A percentile compares a stretch with the other conserved stretches of the same genome.
These are phyloP conservation scores for Leucaena leucocephala DNA, from an alignment of 306 rosid genomes.

Conservation along the genomic window DNA sequence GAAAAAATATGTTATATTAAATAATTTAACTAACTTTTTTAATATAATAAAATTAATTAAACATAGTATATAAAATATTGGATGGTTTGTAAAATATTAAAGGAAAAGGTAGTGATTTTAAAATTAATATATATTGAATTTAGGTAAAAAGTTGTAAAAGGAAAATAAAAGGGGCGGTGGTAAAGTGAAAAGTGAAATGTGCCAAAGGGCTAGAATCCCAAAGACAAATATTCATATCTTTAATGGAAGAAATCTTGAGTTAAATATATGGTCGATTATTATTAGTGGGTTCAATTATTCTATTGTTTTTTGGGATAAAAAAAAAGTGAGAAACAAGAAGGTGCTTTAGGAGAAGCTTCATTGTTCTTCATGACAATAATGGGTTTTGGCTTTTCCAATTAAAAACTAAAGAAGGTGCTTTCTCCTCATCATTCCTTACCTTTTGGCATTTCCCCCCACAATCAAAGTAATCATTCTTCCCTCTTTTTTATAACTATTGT, in stretches of 20 bases:
- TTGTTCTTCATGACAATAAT: constrained; percentile 35
- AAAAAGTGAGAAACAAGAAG: constrained; percentile 4
- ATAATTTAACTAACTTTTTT: too few species aligned
- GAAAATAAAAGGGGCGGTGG: background rate
- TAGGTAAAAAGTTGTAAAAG: background rate
- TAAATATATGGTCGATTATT: background rate
- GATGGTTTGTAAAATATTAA: too few species aligned
- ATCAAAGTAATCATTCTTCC: constrained; percentile 34
- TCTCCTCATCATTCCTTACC: constrained; percentile 38
- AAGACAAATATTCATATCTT: background rate
- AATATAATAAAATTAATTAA: too few species aligned
- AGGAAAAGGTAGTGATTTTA: too few species aligned
- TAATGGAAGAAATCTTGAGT: background rate
- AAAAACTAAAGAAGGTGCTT: constrained; percentile 39
- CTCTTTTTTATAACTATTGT: constrained; percentile 30
- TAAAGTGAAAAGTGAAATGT: background rate
- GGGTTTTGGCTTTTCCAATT: constrained; percentile 25
- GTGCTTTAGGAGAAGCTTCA: constrained; percentile 36
- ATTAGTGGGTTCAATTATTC: constrained; percentile 7
- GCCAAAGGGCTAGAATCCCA: background rate
- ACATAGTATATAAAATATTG: too few species aligned
- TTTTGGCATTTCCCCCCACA: constrained; percentile 38
- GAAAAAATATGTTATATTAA: too few species aligned
- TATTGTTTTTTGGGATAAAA: background rate
- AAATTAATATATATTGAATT: background rate